These are phyloP conservation scores for Trametes hirsuta DNA, from an alignment of 1,284 basidiomycete genomes.

Conservation along the genomic window DNA sequence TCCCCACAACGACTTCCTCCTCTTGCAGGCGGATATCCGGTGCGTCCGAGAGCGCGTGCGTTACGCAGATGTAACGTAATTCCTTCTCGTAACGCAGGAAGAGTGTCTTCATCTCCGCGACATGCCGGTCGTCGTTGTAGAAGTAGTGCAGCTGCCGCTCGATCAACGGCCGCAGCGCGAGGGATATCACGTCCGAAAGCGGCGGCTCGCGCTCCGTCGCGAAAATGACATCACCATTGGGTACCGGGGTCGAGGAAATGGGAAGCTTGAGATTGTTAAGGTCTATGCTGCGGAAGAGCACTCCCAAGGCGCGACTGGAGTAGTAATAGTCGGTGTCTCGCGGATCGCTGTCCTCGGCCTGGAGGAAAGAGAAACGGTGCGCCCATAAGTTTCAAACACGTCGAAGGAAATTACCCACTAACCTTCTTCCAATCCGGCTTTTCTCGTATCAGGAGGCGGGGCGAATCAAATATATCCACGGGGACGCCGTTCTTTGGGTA, in stretches of 20 bases:
- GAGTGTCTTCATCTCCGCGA: slow-evolving; percentile 39
- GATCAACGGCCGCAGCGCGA: slow-evolving; percentile 45
- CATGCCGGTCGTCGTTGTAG: slow-evolving; percentile 36
- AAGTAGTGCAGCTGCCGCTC: slow-evolving; percentile 40
- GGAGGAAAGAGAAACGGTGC: slow-evolving; percentile 14
- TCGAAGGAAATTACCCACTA: not conserved
- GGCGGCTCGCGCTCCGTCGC: slow-evolving; percentile 20
- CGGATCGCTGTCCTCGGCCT: slow-evolving; percentile 61
- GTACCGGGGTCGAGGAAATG: slow-evolving; percentile 20
- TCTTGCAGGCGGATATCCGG: slow-evolving; percentile 62
- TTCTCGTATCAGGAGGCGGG: slow-evolving; percentile 57
- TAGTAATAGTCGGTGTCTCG: slow-evolving; percentile 69
- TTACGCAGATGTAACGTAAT: slow-evolving; percentile 68
- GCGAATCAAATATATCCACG: slow-evolving; percentile 52
- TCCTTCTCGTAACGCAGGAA: slow-evolving; percentile 64
- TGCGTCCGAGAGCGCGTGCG: slow-evolving; percentile 64
- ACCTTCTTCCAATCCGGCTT: slow-evolving; percentile 75
- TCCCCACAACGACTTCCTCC: slow-evolving; percentile 74
- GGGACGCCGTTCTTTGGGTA: slow-evolving; percentile 74
- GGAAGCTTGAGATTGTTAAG: slow-evolving; percentile 45
- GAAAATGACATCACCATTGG: slow-evolving; percentile 6
- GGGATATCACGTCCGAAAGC: slow-evolving; percentile 53
- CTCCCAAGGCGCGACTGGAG: slow-evolving; percentile 67
- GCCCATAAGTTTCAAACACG: not conserved
- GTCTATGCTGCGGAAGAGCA: slow-evolving; percentile 64